Evolutionary conservation across 768 basidiomycete genomes (phyloP), one percentile per base, ranked within the genome.

Genomic region (Mycena galopus): DNA sequence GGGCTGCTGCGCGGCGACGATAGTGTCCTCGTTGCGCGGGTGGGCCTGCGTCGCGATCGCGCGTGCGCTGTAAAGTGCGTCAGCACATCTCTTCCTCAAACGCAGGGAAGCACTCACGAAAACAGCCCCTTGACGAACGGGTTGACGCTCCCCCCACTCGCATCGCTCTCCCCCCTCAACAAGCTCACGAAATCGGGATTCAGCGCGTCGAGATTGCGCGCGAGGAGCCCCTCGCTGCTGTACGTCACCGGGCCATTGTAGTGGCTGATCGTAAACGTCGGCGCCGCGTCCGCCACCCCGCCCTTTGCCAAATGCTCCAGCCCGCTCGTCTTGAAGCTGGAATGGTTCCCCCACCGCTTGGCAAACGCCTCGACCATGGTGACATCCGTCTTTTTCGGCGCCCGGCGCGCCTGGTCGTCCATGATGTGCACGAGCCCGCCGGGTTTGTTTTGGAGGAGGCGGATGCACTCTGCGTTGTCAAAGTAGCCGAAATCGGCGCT

Each of bases 341-440:
- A 88, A 78, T 99, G 97, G 76, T 95, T 97, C 8, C 92, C 94
- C 95, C 96, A 98, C 1, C 97, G 90, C 82, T 98, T 99, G 57
- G 89, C 86, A 79, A 98, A 96, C 0, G 97, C 95, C 77, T 98
- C 96, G 11, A 97, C 90, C 96, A 99, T 98, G 0, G 93, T 95
- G 65, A 93, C 89, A 77, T 97, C 96, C 3, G 93, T 97, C 89
- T 97, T 96, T 84, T 96, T 97, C 70, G 91, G 92, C 67, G 89
- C 88, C 44, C 94, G 88, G 16, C 93, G 88, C 1, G 96, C 94
- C 81, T 98, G 96, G 79, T 99, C 97, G 78, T 99, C 97, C 93
- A 98, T 95, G 81, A 99, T 98, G 77, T 97, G 96, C 64, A 98
- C 91, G 35, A 99, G 86, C 2, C 98, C 98, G 12, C 96, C 97